Evolutionary conservation across 1,284 basidiomycete genomes (phyloP).

Genomic region (Moesziomyces antarcticus): DNA sequence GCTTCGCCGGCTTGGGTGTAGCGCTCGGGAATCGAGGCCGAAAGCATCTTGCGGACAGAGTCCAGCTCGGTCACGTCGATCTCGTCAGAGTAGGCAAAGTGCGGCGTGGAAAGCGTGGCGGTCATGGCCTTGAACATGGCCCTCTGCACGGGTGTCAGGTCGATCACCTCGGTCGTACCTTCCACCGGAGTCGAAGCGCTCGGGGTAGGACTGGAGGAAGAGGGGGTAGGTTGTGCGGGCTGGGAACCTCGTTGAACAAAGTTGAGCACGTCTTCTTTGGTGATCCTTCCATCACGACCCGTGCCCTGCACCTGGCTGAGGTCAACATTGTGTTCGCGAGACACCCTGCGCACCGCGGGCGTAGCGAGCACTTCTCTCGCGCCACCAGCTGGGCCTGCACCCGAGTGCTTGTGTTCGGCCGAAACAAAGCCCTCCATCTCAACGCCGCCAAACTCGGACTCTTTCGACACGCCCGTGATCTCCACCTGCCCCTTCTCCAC

Average conservation of each 20-base stretch:
- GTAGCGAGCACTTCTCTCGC: slow-evolving; percentile 71
- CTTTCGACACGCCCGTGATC: slow-evolving; percentile 13
- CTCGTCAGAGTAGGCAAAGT: slow-evolving; percentile 78
- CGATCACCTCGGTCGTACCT: slow-evolving; percentile 25
- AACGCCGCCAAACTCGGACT: slow-evolving; percentile 17
- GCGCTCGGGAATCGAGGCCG: slow-evolving; percentile 75
- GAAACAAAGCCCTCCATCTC: slow-evolving; percentile 42
- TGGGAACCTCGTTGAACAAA: slow-evolving; percentile 17
- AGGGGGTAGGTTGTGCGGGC: not conserved
- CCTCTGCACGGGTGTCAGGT: slow-evolving; percentile 57
- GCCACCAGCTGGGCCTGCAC: not conserved
- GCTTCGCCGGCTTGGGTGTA: slow-evolving; percentile 29
- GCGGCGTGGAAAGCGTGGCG: slow-evolving; percentile 72
- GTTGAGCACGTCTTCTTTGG: slow-evolving; percentile 75
- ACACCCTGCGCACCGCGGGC: slow-evolving; percentile 82
- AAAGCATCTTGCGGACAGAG: slow-evolving; percentile 77
- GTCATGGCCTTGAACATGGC: slow-evolving; percentile 69
- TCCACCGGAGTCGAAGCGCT: not conserved
- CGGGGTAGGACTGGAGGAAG: slow-evolving; percentile 1
- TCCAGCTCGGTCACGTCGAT: slow-evolving; percentile 84
- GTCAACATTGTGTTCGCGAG: slow-evolving; percentile 74
- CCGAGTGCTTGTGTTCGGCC: slow-evolving; percentile 27
- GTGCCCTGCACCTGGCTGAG: slow-evolving; percentile 75
- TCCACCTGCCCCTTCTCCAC: slow-evolving; percentile 6
- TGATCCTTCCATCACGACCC: slow-evolving; percentile 80